These are phyloP conservation scores for Hypholoma sublateritium DNA, from an alignment of 768 basidiomycete genomes.

Conservation along the genomic window DNA sequence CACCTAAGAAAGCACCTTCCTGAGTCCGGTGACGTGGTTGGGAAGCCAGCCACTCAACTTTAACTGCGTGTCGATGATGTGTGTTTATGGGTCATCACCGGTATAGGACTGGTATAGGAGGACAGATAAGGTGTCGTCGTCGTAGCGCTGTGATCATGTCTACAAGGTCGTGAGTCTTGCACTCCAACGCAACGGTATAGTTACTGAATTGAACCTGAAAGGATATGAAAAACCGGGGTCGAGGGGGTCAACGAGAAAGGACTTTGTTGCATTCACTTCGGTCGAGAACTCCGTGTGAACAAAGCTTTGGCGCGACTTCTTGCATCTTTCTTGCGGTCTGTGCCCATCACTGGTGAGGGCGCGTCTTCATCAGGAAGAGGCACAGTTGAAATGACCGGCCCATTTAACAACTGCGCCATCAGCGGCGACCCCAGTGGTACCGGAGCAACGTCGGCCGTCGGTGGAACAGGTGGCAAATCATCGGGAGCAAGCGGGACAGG, in stretches of 20 bases:
- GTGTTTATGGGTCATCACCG: no score
- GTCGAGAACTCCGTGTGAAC: slow-evolving; percentile 10
- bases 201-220: no score
- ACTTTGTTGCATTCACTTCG: not conserved
- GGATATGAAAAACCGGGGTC: not conserved
- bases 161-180: no score
- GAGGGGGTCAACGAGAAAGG: not conserved
- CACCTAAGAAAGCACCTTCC: no score
- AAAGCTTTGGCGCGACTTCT: slow-evolving; percentile 10
- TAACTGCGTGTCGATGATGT: no score
- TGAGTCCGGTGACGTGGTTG: no score
- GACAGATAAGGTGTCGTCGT: no score
- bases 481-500: slow-evolving; percentile 3
- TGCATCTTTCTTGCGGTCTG: slow-evolving; percentile 1
- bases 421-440: slow-evolving; percentile 21
- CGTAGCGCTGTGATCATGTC: no score
- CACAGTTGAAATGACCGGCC: slow-evolving; percentile 19
- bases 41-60: no score
- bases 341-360: not conserved
- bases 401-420: slow-evolving; percentile 20
- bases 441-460: slow-evolving; percentile 1
- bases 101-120: no score
- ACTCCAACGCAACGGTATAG: no score
- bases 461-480: slow-evolving; percentile 1
- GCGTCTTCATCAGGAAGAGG: slow-evolving; percentile 22